Evolutionary conservation across 306 rosid species (phyloP).

Genomic region (Cicer judaicum): DNA sequence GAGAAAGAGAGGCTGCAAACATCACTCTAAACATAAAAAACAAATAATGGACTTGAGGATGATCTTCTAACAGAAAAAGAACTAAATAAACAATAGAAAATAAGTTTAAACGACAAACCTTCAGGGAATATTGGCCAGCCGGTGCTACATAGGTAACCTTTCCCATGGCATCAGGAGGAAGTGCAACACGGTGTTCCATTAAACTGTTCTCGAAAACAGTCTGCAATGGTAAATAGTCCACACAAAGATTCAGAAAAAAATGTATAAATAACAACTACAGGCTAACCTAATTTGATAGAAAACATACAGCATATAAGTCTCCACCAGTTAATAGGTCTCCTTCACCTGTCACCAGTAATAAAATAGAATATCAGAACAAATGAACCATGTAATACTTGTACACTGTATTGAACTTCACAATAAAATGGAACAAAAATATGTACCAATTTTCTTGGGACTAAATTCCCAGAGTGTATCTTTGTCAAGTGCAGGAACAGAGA

Average conservation of each 20-base stretch:
- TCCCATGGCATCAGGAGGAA: slow-evolving; percentile 98
- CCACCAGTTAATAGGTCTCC: slow-evolving; percentile 93
- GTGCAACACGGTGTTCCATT: slow-evolving; percentile 88
- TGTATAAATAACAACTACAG: slow-evolving; percentile 26
- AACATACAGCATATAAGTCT: slow-evolving; percentile 95
- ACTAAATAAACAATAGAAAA: slow-evolving; percentile 24
- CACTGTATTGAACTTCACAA: slow-evolving; percentile 1
- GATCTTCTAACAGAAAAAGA: slow-evolving; percentile 18
- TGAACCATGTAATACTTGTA: neutral
- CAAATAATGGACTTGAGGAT: slow-evolving; percentile 11
- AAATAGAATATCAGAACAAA: slow-evolving; percentile 39
- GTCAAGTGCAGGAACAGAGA: slow-evolving; percentile 97
- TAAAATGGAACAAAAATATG: neutral
- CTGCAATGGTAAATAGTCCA: slow-evolving; percentile 57
- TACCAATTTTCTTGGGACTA: slow-evolving; percentile 88
- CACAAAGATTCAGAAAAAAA: slow-evolving; percentile 32
- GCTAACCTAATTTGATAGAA: slow-evolving; percentile 32
- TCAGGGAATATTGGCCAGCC: slow-evolving; percentile 90
- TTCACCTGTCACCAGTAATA: slow-evolving; percentile 68
- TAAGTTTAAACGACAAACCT: slow-evolving; percentile 56
- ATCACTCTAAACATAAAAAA: slow-evolving; percentile 20
- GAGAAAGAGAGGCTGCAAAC: slow-evolving; percentile 29
- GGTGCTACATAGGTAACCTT: slow-evolving; percentile 89
- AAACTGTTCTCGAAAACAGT: slow-evolving; percentile 89
- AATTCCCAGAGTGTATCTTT: slow-evolving; percentile 96